phyloP scores from a whole-genome alignment of 2,329 filamentous ascomycete genomes.

The Aureobasidium namibiae region DNA sequence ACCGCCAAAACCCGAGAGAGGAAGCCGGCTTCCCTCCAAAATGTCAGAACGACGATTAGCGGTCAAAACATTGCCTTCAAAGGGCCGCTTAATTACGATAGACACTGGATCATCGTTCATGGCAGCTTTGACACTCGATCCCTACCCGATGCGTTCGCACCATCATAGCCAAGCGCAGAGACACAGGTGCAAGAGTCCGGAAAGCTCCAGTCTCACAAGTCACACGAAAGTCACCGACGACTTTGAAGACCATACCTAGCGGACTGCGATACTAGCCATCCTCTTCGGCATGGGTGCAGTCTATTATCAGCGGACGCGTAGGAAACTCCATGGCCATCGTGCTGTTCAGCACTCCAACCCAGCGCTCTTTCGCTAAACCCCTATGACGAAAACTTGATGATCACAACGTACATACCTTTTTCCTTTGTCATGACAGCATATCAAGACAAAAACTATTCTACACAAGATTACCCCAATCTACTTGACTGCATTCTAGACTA shows the following conservation, averaged over 20 bases:
- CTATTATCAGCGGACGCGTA: neutral
- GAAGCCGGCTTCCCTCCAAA: neutral
- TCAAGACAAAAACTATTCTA: neutral
- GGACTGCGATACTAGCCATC: neutral
- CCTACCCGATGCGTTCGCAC: too few relatives aligned
- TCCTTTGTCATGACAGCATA: constrained; percentile 4
- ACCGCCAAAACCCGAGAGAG: neutral
- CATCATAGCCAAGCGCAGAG: neutral
- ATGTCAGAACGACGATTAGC: neutral
- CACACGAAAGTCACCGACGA: neutral
- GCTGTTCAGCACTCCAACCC: neutral
- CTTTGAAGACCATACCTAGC: neutral
- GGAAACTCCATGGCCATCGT: neutral
- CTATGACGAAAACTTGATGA: neutral
- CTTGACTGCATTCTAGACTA: neutral
- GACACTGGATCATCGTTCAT: neutral
- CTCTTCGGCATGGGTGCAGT: neutral
- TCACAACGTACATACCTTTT: neutral
- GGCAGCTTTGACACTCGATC: neutral
- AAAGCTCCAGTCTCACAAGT: neutral
- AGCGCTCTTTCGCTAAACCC: neutral
- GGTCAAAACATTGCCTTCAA: too few relatives aligned
- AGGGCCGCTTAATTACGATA: neutral
- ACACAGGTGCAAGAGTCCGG: neutral
- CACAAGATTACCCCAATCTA: neutral